A percentile compares a stretch with the other conserved stretches of the same genome.
These are phyloP conservation scores for Imleria badia DNA, from an alignment of 768 basidiomycete genomes.

Conservation along the genomic window DNA sequence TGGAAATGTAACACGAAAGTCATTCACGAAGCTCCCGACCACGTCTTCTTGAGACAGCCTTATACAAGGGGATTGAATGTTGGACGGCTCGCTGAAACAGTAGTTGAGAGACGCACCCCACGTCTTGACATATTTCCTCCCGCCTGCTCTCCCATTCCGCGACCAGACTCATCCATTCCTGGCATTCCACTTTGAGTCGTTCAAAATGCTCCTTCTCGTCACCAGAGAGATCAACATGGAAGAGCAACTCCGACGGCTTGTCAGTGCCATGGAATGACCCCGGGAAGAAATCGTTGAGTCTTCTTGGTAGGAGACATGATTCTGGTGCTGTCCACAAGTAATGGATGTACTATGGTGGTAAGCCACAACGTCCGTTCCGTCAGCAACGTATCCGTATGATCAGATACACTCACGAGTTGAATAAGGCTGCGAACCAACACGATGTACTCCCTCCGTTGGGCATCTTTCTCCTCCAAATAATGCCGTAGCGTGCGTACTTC, in stretches of 20 bases:
- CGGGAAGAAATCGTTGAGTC: constrained; percentile 30
- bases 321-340: constrained; percentile 30
- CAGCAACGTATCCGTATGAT: background rate
- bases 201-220: constrained; percentile 21
- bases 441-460: constrained; percentile 24
- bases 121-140: constrained; percentile 3
- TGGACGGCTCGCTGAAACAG: background rate
- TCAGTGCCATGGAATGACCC: constrained; percentile 20
- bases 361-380: background rate
- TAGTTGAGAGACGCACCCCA: constrained; percentile 6
- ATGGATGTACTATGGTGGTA: constrained; percentile 24
- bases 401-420: constrained; percentile 15
- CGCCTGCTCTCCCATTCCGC: constrained; percentile 22
- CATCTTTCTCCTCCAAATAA: constrained; percentile 13
- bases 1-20: constrained; percentile 28
- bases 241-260: constrained; percentile 19
- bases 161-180: constrained; percentile 17
- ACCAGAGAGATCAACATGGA: constrained; percentile 25
- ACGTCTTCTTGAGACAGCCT: constrained; percentile 17
- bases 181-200: constrained; percentile 17
- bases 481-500: constrained; percentile 14
- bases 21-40: constrained; percentile 11
- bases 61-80: background rate
- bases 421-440: constrained; percentile 22
- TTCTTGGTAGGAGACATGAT: constrained; percentile 19